phyloP scores from a whole-genome alignment of 768 basidiomycete species.

The Lactarius indigo region DNA sequence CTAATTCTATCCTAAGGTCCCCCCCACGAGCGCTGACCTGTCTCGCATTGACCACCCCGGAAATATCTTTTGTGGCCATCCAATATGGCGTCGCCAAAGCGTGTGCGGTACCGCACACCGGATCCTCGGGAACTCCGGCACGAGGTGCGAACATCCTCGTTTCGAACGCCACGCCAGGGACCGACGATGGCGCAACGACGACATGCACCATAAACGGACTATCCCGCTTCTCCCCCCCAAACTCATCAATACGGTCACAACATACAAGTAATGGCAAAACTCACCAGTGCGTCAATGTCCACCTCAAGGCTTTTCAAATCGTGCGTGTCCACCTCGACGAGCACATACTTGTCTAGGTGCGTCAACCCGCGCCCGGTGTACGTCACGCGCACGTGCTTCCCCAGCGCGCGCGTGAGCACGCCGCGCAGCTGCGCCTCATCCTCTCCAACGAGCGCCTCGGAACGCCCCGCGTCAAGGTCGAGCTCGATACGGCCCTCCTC shows the following conservation, averaged over 20 bases:
- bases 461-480: slow-evolving; percentile 13
- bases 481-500: slow-evolving; percentile 20
- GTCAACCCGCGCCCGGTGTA: slow-evolving; percentile 12
- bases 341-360: slow-evolving; percentile 17
- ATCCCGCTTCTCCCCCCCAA: not conserved
- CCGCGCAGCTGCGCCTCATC: slow-evolving; percentile 17
- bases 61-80: slow-evolving; percentile 16
- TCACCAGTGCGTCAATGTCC: slow-evolving; percentile 26
- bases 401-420: slow-evolving; percentile 9
- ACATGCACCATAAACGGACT: slow-evolving; percentile 5
- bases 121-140: slow-evolving; percentile 31
- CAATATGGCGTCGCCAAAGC: slow-evolving; percentile 32
- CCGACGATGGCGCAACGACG: slow-evolving; percentile 25
- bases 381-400: slow-evolving; percentile 10
- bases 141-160: slow-evolving; percentile 33
- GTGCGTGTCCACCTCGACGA: slow-evolving; percentile 28
- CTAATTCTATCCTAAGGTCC: slow-evolving; percentile 8
- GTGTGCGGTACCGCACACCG: slow-evolving; percentile 34
- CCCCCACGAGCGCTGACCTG: slow-evolving; percentile 23
- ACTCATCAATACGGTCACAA: not conserved
- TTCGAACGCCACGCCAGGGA: slow-evolving; percentile 24
- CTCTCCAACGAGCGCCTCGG: slow-evolving; percentile 3
- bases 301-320: slow-evolving; percentile 26
- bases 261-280: slow-evolving; percentile 1
- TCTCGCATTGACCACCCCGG: not conserved